A percentile compares a stretch with the other conserved stretches of the same genome.
Conservation (phyloP, 805 yeast genomes). For the Ogataea siamensis region DNA sequence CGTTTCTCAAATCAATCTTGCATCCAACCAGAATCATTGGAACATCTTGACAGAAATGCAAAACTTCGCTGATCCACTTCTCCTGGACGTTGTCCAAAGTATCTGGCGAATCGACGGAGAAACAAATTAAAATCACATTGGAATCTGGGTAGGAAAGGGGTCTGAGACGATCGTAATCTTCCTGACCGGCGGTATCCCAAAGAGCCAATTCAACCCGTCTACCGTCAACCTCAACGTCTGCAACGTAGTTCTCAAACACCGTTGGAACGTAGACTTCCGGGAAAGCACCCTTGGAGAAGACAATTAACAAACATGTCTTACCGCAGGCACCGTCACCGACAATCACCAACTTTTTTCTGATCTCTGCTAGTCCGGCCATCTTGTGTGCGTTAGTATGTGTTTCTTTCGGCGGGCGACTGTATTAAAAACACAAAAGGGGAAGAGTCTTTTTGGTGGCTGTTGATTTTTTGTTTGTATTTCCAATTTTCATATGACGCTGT, state of each 20-base stretch:
- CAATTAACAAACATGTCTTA: conserved; percentile 87
- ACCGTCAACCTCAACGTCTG: conserved; percentile 90
- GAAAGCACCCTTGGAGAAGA: conserved; percentile 82
- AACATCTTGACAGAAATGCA: conserved; percentile 91
- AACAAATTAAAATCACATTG: conserved; percentile 87
- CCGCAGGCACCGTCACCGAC: conserved; percentile 99
- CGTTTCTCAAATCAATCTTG: conserved; percentile 85
- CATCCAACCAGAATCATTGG: conserved; percentile 92
- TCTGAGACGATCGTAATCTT: conserved; percentile 91
- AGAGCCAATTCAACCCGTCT: conserved; percentile 89
- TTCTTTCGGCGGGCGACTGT: not conserved
- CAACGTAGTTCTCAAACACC: conserved; percentile 95
- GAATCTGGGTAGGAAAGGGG: conserved; percentile 92
- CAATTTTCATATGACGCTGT: conserved; percentile 13
- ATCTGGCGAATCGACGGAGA: conserved; percentile 87
- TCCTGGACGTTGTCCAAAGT: conserved; percentile 92
- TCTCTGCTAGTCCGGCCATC: conserved; percentile 50
- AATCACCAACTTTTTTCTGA: conserved; percentile 82
- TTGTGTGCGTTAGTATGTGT: conserved; percentile 9
- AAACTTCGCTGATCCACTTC: conserved; percentile 92
- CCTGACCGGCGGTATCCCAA: conserved; percentile 99
- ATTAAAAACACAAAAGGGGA: conserved; percentile 4
- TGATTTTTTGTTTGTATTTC: conserved; percentile 16
- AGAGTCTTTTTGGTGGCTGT: conserved; percentile 12
- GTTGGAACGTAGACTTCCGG: conserved; percentile 96